phyloP scores from a whole-genome alignment of 169 alveolate genomes.

The Plasmodium billcollinsi region DNA sequence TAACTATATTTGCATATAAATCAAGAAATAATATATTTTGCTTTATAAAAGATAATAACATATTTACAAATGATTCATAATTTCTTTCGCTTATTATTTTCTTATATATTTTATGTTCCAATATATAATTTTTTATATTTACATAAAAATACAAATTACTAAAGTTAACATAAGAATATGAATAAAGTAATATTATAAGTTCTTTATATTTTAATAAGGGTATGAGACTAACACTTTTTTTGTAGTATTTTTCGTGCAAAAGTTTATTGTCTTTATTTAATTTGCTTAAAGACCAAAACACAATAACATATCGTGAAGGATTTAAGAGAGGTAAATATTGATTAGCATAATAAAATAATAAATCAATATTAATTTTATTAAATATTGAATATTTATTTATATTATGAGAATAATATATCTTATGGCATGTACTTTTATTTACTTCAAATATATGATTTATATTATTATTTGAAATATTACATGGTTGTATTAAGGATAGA shows the following conservation, averaged over 20 bases:
- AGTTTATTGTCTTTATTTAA: constrained; percentile 44
- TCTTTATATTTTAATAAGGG: constrained; percentile 44
- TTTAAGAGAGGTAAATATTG: constrained; percentile 29
- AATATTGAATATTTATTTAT: background rate
- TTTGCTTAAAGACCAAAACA: constrained; percentile 74
- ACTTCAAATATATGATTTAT: too few relatives aligned
- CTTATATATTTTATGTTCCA: constrained; percentile 26
- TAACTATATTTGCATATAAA: constrained; percentile 38
- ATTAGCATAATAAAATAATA: constrained; percentile 53
- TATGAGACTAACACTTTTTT: constrained; percentile 34
- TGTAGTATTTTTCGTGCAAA: constrained; percentile 27
- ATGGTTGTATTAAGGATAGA: too few relatives aligned
- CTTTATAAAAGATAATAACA: constrained; percentile 56
- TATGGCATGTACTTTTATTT: background rate
- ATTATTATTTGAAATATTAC: too few relatives aligned
- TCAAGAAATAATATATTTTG: constrained; percentile 67
- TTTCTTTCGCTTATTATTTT: constrained; percentile 12
- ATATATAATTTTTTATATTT: constrained; percentile 61
- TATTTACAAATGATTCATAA: constrained; percentile 52
- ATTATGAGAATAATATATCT: background rate
- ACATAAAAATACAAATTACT: constrained; percentile 38
- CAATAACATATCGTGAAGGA: constrained; percentile 66
- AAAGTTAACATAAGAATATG: constrained; percentile 66
- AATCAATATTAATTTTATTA: constrained; percentile 12
- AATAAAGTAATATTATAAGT: constrained; percentile 34